Evolutionary conservation across 257 asterid genomes (phyloP), one percentile per base, ranked within the genome.

Genomic region (Nicotiana knightiana): DNA sequence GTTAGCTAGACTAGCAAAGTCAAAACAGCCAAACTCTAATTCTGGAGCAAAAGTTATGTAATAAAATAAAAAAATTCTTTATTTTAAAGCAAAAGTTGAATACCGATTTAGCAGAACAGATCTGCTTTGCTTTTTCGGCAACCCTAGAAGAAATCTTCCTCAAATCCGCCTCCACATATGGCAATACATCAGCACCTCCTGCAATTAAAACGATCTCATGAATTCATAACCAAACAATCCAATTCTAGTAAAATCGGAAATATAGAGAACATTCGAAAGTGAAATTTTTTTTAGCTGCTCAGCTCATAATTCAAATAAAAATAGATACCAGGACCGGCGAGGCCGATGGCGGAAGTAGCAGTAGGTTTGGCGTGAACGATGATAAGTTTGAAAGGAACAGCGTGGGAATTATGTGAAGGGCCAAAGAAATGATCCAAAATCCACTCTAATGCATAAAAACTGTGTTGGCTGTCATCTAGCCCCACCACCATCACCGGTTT

Each of bases 401-500:
- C 80, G 5, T 80, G 85, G 3, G 84, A 43, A 43, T 43, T 85
- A 35, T 91, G 85, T 43, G 83, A 35, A 37, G 90, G 76, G 6
- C 88, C 76, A 85, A 92, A 91, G 67, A 95, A 92, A 83, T 93
- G 99, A 15, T 88, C 86, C 80, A 95, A 59, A 51, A 92, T 88
- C 99, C 99, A 95, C 64, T 93, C 88, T 86, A 93, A 79, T 63
- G 98, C 99, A 79, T 92, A 87, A 84, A 80, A 87, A 84, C 99
- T 91, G 83, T 91, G 93, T 13, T 91, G 96, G 84, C 99, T 95
- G 57, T 93, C 97, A 83, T 95, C 97, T 3, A 93, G 2, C 10
- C 93, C 99, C 16, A 93, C 91, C 84, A 95, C 93, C 94, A 93
- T 91, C 82, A 89, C 97, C 39, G 94, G 66, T 82, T 91, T 95